Percentiles rank a stretch among this genome's conserved stretches.
phyloP scores from a whole-genome alignment of 208 protist genomes.

The Borovskyia barvae region DNA sequence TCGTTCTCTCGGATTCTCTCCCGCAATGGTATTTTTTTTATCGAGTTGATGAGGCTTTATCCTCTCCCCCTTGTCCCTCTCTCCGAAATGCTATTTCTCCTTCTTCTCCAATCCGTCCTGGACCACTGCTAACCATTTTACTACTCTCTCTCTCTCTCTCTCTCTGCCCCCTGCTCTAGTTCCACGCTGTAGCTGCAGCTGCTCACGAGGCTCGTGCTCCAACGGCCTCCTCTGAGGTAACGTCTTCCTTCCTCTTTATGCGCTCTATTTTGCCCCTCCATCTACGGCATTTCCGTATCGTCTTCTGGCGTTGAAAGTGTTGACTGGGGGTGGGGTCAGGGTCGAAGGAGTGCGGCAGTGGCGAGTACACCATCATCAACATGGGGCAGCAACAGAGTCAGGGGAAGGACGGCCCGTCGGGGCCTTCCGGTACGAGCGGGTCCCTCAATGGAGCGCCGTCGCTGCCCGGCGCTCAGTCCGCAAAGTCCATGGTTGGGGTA shows the following conservation, averaged over 20 bases:
- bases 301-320: no score
- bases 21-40: constrained; percentile 18
- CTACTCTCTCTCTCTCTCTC: not conserved
- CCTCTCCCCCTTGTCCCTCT: not conserved
- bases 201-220: no score
- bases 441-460: no score
- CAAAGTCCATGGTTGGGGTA: not conserved
- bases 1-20: not conserved
- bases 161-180: no score
- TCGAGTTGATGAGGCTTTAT: not conserved
- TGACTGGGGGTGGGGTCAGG: not conserved
- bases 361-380: no score
- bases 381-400: constrained; percentile 62
- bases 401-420: not conserved
- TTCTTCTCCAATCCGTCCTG: not conserved
- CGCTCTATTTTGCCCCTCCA: no score
- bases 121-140: not conserved
- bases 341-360: no score
- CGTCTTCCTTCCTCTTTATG: no score
- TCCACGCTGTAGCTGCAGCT: not conserved
- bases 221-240: no score
- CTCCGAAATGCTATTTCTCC: not conserved
- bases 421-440: no score
- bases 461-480: not conserved
- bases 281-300: no score